These are phyloP conservation scores for Agaricales sp. DNA, from an alignment of 1,284 basidiomycete genomes.

Conservation along the genomic window DNA sequence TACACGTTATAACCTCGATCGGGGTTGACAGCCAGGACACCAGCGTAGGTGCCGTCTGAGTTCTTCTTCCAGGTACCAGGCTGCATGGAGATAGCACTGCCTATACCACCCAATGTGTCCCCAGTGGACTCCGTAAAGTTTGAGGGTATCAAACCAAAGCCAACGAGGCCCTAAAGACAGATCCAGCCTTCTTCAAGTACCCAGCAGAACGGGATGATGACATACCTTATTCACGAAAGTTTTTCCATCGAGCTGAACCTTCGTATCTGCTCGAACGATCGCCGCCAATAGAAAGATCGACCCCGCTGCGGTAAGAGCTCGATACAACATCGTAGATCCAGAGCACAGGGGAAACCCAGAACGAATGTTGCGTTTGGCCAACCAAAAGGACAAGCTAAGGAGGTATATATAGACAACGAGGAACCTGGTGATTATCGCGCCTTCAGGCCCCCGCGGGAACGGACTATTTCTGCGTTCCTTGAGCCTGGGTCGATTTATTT, in stretches of 20 bases:
- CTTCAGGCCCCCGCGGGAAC: too few species aligned
- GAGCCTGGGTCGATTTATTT: too few species aligned
- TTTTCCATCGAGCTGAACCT: background rate
- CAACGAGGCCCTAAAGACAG: slow-evolving; percentile 22
- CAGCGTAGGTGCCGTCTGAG: slow-evolving; percentile 16
- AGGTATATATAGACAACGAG: too few species aligned
- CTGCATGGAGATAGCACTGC: slow-evolving; percentile 30
- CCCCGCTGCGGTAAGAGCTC: too few species aligned
- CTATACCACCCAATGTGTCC: slow-evolving; percentile 31
- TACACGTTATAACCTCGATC: slow-evolving; percentile 44
- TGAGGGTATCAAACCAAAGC: slow-evolving; percentile 30
- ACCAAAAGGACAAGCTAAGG: too few species aligned
- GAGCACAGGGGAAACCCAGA: too few species aligned
- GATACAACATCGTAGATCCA: too few species aligned
- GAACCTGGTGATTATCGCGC: too few species aligned
- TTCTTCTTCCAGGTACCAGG: slow-evolving; percentile 18
- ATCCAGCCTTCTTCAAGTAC: background rate
- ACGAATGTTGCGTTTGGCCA: too few species aligned
- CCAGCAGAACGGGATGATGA: background rate
- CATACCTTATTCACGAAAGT: background rate
- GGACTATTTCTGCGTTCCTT: too few species aligned
- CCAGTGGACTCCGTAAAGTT: slow-evolving; percentile 27
- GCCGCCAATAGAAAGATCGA: too few species aligned
- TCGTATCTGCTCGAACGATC: too few species aligned
- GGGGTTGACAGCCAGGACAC: slow-evolving; percentile 38